These are phyloP conservation scores for Ceratocystiopsis brevicomis DNA, from an alignment of 2,329 filamentous ascomycete species.

Conservation along the genomic window DNA sequence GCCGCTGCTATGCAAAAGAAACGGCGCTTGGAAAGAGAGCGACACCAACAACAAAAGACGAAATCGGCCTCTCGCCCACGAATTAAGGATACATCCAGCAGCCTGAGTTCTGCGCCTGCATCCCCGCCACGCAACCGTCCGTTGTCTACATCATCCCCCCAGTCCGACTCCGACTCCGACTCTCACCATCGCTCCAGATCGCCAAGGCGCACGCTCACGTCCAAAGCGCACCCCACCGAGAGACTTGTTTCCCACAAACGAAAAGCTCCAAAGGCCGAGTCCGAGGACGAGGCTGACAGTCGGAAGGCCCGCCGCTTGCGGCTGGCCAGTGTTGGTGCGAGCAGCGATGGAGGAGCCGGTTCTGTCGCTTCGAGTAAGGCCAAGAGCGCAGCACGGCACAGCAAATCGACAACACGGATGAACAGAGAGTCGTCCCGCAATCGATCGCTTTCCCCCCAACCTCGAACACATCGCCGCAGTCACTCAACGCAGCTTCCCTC, in stretches of 20 bases:
- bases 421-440: conserved; percentile 12
- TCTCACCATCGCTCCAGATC: conserved; percentile 22
- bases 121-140: conserved; percentile 27
- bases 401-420: conserved; percentile 7
- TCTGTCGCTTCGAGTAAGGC: background rate
- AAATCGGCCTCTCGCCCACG: conserved; percentile 5
- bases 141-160: conserved; percentile 7
- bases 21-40: conserved; percentile 28
- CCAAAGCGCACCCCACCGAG: conserved; percentile 22
- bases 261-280: conserved; percentile 33
- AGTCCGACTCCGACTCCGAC: conserved; percentile 38
- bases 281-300: conserved; percentile 36
- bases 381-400: conserved; percentile 8
- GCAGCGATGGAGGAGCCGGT: conserved; percentile 11
- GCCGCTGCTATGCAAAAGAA: conserved; percentile 23
- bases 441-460: conserved; percentile 41
- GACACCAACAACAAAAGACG: background rate
- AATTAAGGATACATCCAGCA: conserved; percentile 33
- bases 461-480: conserved; percentile 41
- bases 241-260: conserved; percentile 30
- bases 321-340: conserved; percentile 24
- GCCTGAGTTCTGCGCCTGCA: conserved; percentile 37
- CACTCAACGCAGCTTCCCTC: conserved; percentile 43
- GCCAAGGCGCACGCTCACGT: conserved; percentile 19
- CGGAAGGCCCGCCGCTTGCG: conserved; percentile 36